Evolutionary conservation across 495 filamentous ascomycete species (phyloP).

Genomic region (Bathelium albidoporum): DNA sequence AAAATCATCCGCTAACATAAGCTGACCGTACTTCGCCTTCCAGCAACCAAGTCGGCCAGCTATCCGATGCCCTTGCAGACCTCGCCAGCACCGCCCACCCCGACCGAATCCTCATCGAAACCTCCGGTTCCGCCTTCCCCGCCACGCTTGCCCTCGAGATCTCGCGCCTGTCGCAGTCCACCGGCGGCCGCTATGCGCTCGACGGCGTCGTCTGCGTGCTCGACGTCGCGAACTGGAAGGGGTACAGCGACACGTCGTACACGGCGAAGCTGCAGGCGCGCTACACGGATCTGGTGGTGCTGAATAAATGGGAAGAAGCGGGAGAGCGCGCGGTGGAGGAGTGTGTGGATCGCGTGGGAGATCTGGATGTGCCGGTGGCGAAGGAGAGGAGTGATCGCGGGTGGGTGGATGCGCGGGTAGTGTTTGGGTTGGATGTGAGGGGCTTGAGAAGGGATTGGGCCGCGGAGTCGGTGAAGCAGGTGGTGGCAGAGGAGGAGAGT

Average conservation of each 20-base stretch:
- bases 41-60: conserved; percentile 83
- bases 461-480: conserved; percentile 39
- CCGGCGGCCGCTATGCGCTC: conserved; percentile 54
- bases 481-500: not conserved
- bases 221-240: conserved; percentile 94
- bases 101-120: conserved; percentile 89
- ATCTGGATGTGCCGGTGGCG: conserved; percentile 70
- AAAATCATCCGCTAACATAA: too few relatives aligned
- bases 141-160: conserved; percentile 43
- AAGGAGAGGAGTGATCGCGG: conserved; percentile 74
- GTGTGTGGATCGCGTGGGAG: conserved; percentile 71
- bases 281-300: conserved; percentile 87
- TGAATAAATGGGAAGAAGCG: conserved; percentile 88
- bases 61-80: conserved; percentile 65
- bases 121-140: conserved; percentile 59
- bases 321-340: conserved; percentile 67
- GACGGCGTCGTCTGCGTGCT: conserved; percentile 90
- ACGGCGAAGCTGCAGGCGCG: conserved; percentile 40
- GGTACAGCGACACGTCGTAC: conserved; percentile 76
- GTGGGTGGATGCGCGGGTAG: conserved; percentile 58
- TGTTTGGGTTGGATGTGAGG: conserved; percentile 81
- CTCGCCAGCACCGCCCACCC: conserved; percentile 51
- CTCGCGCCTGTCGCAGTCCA: conserved; percentile 61
- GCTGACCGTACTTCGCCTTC: not conserved
- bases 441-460: too few relatives aligned